Evolutionary conservation across 1,284 basidiomycete species (phyloP), one percentile per base, ranked within the genome.

Genomic region (Ganoderma lingzhi): DNA sequence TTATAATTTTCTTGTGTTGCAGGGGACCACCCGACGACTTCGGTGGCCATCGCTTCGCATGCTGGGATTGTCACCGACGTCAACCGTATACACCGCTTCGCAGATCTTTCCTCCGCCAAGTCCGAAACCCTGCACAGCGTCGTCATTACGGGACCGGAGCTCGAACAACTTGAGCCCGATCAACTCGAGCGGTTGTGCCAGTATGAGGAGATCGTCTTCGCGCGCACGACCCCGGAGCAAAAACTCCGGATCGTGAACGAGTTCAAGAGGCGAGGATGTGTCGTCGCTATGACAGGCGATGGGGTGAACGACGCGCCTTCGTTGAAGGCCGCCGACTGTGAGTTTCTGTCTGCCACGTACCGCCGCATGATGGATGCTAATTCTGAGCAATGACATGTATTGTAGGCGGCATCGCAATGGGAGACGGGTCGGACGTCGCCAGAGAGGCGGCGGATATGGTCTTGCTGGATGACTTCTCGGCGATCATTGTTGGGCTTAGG

Each of bases 291-390:
- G 61, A 88, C 85, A n/a, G 85, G 90, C 35, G 90, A 92, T 75
- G 90, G 90, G n/a, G 88, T 91, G 15, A 91, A 92, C 73, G 90
- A 93, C 73, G 88, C 89, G 0, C 89, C 90, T 51, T 84, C 85
- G 4, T 80, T 89, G 53, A 87, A 88, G 72, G 83, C 83, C 8
- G 86, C 86, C 10, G 85, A 88, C 70, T 71, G 70, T 71, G 48
- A 65, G 69, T 60, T 71, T 82, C 82, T 10, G 85, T 86, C 12
- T 84, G 88, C 70, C 65, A 61, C 63, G 48, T 56, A 64, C 42
- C 17, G 14, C 9, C 28, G 10, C 19, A 23, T 23, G 48, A 15
- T 44, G 17, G 48, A 15, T 44, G 17, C 19, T 59, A 9, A 45
- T 39, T n/a, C 3, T 19, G 12, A 8, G 23, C 3, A 19, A 6